Base-by-base conservation (phyloP, 2,329 filamentous ascomycete species). In the Penicillium sp. region DNA sequence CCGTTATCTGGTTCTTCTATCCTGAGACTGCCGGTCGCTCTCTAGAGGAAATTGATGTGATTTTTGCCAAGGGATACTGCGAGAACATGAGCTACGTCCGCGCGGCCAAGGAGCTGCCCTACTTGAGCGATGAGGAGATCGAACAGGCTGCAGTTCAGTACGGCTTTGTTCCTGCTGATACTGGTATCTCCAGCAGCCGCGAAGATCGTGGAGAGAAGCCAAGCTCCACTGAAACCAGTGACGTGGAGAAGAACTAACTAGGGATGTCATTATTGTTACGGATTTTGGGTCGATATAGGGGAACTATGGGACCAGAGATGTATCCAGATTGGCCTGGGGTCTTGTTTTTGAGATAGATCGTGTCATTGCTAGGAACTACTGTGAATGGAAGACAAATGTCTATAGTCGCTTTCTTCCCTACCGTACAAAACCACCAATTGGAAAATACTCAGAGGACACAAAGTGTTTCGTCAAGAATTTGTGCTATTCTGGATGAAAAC, bases 81-180 rank as follows among this genome's bases (percentile, higher is more conserved):
- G 51, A 59, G 25, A 55, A 51, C 8, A 53, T 59, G 18, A 55
- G 55, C 44, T 60, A 60, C 25, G 58, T 61, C 8, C 43, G 51
- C n/a, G 55, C 62, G 14, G 62, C 55, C n/a, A 44, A 59, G 47
- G 52, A 65, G 27, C 40, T 63, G 18, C 62, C 61, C 13, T 53
- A 48, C 25, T 44, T 63, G n/a, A 38, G 47, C 8, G 45, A 54
- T 9, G 55, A 61, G 30, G 54, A 59, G 22, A 44, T 62, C 25
- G 56, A 61, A 20, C 48, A 46, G 14, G 49, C 56, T 36, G 56
- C 53, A 27, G 43, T 56, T 24, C 54, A 58, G 39, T 58, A 61
- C 39, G 54, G 54, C 1, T 53, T 55, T 22, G 51, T 40, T 24
- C 38, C 38, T 40, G 38, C 11, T 25, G 13, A 40, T n/a, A 40